A percentile compares a stretch with the other conserved stretches of the same genome.
Conservation (phyloP, 192 early-diverging fungal species). For the Mycoemilia scoparia region DNA sequence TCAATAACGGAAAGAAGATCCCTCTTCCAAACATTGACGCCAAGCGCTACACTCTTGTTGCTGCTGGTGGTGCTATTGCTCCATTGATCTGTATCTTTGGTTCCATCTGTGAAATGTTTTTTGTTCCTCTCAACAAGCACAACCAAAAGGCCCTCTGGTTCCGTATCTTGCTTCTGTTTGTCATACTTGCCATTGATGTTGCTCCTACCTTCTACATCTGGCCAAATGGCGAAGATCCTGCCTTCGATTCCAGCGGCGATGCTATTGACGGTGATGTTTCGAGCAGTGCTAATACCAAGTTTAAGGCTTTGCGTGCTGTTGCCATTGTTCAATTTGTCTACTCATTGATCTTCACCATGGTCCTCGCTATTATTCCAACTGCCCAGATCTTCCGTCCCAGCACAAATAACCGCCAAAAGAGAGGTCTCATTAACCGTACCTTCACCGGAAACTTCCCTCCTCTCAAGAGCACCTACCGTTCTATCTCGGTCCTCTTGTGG, state of each 20-base stretch:
- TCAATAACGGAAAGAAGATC: constrained; percentile 17
- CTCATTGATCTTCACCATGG: constrained; percentile 43
- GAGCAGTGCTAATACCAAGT: constrained; percentile 3
- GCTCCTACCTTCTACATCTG: constrained; percentile 42
- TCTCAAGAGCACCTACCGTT: constrained; percentile 42
- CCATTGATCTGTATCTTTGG: constrained; percentile 46
- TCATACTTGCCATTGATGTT: constrained; percentile 41
- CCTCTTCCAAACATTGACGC: constrained; percentile 20
- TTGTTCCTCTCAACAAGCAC: constrained; percentile 42
- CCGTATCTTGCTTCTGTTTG: constrained; percentile 33
- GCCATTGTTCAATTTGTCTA: constrained; percentile 48
- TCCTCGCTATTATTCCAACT: constrained; percentile 47
- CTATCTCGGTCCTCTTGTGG: constrained; percentile 55
- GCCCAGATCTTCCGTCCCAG: constrained; percentile 38
- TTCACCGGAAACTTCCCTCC: constrained; percentile 62
- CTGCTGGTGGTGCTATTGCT: constrained; percentile 48
- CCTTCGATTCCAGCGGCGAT: constrained; percentile 16
- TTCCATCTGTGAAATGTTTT: constrained; percentile 48
- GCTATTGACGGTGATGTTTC: constrained; percentile 3
- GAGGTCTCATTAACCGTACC: constrained; percentile 34
- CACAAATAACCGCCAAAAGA: constrained; percentile 32
- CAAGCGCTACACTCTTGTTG: constrained; percentile 44
- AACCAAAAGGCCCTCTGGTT: constrained; percentile 33
- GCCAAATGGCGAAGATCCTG: constrained; percentile 24
- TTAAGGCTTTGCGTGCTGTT: constrained; percentile 36